These are phyloP conservation scores for Hypsizygus ulmarius DNA, from an alignment of 1,284 basidiomycete species.

Conservation along the genomic window DNA sequence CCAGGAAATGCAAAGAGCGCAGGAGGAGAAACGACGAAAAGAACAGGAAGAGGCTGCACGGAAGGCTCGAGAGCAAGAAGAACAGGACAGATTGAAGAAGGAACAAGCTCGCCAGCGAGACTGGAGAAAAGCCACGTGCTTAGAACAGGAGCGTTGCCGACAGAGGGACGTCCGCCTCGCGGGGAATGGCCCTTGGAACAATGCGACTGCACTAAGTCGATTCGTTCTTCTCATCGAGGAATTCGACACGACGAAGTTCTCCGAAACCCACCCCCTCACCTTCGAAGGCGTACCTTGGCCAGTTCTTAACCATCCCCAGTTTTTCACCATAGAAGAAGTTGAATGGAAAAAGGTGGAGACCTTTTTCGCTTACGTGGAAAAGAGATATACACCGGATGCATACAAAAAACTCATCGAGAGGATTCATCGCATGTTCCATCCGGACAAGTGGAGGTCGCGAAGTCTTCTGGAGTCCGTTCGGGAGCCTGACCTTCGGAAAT, in stretches of 20 bases:
- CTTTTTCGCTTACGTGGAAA: constrained; percentile 12
- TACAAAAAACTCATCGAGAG: constrained; percentile 14
- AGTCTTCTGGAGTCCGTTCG: constrained; percentile 16
- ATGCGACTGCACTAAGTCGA: constrained; percentile 8
- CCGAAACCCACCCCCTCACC: constrained; percentile 15
- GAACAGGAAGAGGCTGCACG: constrained; percentile 8
- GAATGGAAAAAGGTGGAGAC: constrained; percentile 17
- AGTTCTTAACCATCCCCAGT: constrained; percentile 7
- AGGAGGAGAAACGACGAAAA: not conserved
- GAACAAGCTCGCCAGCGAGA: not conserved
- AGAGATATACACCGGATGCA: not conserved
- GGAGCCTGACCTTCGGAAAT: constrained; percentile 9
- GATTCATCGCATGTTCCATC: constrained; percentile 19
- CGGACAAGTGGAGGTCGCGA: constrained; percentile 19
- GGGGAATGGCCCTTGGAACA: constrained; percentile 4
- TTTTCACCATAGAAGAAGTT: constrained; percentile 9
- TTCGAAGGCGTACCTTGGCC: constrained; percentile 19
- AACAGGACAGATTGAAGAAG: not conserved
- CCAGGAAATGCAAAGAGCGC: not conserved
- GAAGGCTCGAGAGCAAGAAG: not conserved
- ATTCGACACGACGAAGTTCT: constrained; percentile 16
- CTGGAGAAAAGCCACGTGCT: constrained; percentile 11
- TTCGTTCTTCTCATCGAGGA: constrained; percentile 13
- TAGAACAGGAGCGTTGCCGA: constrained; percentile 12
- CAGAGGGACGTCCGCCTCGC: constrained; percentile 9